A percentile compares a stretch with the other conserved stretches of the same genome.
These are phyloP conservation scores for Globisporangium abappressorium DNA, from an alignment of 352 stramenopile genomes.

Conservation along the genomic window DNA sequence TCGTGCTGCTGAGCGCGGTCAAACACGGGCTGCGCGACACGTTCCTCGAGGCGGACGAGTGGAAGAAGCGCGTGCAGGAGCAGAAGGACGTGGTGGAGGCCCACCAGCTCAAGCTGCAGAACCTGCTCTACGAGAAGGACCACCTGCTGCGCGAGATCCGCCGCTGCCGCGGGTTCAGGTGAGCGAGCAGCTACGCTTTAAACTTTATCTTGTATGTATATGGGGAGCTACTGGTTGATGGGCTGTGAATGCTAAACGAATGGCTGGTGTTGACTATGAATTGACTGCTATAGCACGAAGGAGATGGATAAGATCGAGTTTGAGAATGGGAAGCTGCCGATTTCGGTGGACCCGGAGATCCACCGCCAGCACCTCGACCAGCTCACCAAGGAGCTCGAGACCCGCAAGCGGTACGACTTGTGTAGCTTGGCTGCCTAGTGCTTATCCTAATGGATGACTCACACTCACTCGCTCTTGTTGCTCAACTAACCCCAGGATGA, in stretches of 20 bases:
- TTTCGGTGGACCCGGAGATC: constrained; percentile 43
- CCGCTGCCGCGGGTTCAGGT: constrained; percentile 63
- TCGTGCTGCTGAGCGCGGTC: constrained; percentile 52
- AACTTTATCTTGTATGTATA: not conserved
- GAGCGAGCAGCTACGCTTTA: constrained; percentile 11
- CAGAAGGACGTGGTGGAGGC: constrained; percentile 73
- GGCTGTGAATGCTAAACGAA: not conserved
- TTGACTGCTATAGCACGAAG: constrained; percentile 37
- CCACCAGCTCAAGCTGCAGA: constrained; percentile 78
- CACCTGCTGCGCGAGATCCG: constrained; percentile 75
- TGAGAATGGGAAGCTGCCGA: constrained; percentile 43
- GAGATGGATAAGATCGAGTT: constrained; percentile 85
- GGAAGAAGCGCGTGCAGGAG: constrained; percentile 61
- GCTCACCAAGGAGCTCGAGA: constrained; percentile 59
- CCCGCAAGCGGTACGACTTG: constrained; percentile 46
- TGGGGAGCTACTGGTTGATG: not conserved
- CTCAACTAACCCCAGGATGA: constrained; percentile 30
- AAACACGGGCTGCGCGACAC: constrained; percentile 62
- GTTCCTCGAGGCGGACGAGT: constrained; percentile 65
- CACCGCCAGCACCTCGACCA: constrained; percentile 67
- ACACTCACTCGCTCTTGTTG: not conserved
- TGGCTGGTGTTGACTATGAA: not conserved
- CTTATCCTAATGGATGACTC: not conserved
- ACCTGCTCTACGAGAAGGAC: constrained; percentile 83
- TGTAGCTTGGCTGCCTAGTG: not conserved